Percentiles rank a stretch among this genome's conserved stretches.
phyloP scores from a whole-genome alignment of 192 early-diverging fungal species.

The Backusella westeae region DNA sequence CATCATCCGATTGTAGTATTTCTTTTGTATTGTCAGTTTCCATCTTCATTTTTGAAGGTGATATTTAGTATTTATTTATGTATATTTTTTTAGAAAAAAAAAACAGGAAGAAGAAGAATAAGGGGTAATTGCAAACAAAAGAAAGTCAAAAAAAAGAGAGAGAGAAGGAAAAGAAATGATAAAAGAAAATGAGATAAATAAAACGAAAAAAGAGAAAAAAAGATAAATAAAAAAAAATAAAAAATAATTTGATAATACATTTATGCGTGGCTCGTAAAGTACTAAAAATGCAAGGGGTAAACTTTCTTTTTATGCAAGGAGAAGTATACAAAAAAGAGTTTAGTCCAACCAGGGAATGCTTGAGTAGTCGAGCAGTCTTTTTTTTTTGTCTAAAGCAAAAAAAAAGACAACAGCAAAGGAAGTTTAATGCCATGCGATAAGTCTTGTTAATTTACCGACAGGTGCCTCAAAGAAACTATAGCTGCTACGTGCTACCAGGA shows the following conservation, averaged over 20 bases:
- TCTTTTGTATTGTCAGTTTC: neutral
- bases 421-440: constrained; percentile 19
- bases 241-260: neutral
- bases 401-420: neutral
- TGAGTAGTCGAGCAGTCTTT: neutral
- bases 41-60: neutral
- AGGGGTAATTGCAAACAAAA: neutral
- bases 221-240: neutral
- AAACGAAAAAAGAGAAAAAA: too few species aligned
- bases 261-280: neutral
- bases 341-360: neutral
- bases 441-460: constrained; percentile 12
- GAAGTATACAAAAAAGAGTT: neutral
- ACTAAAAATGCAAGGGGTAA: neutral
- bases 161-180: neutral
- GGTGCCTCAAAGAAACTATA: constrained; percentile 30
- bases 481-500: constrained; percentile 19
- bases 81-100: neutral
- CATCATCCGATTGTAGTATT: constrained; percentile 5
- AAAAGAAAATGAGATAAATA: neutral
- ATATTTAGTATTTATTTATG: neutral
- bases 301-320: neutral
- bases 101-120: neutral
- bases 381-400: neutral
- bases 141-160: neutral